A percentile compares a stretch with the other conserved stretches of the same genome.
Evolutionary conservation across 2,329 filamentous ascomycete species (phyloP).

Genomic region (Penicillium carneum): DNA sequence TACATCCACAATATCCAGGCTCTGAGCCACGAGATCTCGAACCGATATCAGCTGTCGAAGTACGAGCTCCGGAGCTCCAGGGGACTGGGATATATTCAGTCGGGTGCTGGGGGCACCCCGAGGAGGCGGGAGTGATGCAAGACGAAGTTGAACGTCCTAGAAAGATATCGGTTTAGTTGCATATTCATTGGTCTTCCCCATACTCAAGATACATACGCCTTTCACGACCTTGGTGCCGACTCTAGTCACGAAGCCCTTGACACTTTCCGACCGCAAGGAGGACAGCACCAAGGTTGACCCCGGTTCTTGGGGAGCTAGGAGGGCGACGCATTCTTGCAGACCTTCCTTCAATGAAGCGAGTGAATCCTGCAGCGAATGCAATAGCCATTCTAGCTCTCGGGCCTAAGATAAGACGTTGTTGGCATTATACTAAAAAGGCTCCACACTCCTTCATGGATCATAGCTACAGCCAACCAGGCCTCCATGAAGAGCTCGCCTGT

Average conservation of each 20-base stretch:
- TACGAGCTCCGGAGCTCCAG: conserved; percentile 64
- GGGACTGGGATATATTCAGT: conserved; percentile 60
- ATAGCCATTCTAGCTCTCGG: conserved; percentile 69
- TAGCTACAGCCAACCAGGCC: conserved; percentile 1
- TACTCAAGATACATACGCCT: conserved; percentile 67
- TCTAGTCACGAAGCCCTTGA: conserved; percentile 91
- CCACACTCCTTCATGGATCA: conserved; percentile 12
- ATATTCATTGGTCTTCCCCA: neutral
- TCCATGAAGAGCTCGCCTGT: neutral
- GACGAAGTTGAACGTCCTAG: conserved; percentile 77
- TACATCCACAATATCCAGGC: conserved; percentile 81
- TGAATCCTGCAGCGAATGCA: conserved; percentile 67
- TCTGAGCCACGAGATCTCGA: conserved; percentile 78
- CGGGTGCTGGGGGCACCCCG: conserved; percentile 61
- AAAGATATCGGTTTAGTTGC: neutral
- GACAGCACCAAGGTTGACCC: conserved; percentile 90
- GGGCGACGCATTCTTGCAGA: conserved; percentile 84
- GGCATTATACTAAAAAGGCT: conserved; percentile 24
- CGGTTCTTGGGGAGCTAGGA: conserved; percentile 82
- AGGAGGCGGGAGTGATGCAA: conserved; percentile 61
- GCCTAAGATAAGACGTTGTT: conserved; percentile 47
- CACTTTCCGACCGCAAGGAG: conserved; percentile 81
- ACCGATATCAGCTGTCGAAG: conserved; percentile 75
- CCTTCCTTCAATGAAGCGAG: conserved; percentile 70
- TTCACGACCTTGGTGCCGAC: conserved; percentile 91